Evolutionary conservation across 345 rosid genomes (phyloP).

Genomic region (Brassica napus): DNA sequence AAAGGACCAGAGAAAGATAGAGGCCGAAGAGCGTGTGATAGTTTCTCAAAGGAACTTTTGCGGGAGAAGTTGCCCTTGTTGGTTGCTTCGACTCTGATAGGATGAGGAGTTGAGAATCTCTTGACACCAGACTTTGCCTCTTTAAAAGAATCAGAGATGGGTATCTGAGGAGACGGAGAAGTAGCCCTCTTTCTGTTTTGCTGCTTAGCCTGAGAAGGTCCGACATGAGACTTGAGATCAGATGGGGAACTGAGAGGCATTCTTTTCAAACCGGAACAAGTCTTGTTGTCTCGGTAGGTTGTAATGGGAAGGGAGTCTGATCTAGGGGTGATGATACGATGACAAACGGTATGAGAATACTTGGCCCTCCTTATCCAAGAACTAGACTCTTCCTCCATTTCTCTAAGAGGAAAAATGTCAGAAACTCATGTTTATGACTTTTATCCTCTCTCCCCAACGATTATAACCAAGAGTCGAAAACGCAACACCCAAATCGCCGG

Average conservation of each 20-base stretch:
- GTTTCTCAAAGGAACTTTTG: constrained; percentile 39
- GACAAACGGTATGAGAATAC: constrained; percentile 68
- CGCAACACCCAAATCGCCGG: background rate
- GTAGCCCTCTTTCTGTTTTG: constrained; percentile 60
- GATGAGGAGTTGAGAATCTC: constrained; percentile 71
- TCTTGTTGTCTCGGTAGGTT: constrained; percentile 19
- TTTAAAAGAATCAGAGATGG: constrained; percentile 53
- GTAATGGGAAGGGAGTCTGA: constrained; percentile 44
- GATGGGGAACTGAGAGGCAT: constrained; percentile 36
- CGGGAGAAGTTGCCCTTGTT: constrained; percentile 34
- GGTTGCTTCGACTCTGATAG: constrained; percentile 42
- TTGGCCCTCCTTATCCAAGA: constrained; percentile 85
- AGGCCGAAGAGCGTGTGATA: constrained; percentile 25
- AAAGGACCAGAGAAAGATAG: constrained; percentile 49
- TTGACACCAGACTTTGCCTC: constrained; percentile 60
- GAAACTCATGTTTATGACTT: background rate
- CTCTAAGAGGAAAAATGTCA: background rate
- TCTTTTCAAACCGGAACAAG: constrained; percentile 45
- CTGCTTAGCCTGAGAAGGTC: background rate
- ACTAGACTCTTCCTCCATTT: constrained; percentile 58
- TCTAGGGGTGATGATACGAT: constrained; percentile 55
- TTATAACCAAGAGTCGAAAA: too few relatives aligned
- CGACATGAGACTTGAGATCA: constrained; percentile 34
- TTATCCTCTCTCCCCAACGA: background rate
- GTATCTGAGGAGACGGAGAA: constrained; percentile 58